phyloP scores from a whole-genome alignment of 2,329 filamentous ascomycete genomes.

The Calonectria pseudoturangicola region DNA sequence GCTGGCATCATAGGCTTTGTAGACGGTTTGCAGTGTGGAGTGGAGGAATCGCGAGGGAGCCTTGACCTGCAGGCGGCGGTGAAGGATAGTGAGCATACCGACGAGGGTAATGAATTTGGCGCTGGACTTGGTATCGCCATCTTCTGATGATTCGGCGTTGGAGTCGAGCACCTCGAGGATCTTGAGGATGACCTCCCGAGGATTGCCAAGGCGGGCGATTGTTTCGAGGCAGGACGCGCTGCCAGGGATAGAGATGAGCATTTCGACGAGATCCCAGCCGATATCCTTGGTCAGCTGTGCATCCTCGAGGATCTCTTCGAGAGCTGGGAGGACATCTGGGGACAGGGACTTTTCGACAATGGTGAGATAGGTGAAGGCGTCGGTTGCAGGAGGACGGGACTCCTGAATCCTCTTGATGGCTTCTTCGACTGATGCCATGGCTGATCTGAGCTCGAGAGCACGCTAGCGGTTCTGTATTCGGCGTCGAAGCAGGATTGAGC shows the following conservation, averaged over 20 bases:
- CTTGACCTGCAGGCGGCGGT: constrained; percentile 84
- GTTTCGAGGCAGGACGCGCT: constrained; percentile 84
- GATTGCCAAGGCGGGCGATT: constrained; percentile 86
- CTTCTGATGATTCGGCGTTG: constrained; percentile 63
- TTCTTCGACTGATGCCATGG: constrained; percentile 61
- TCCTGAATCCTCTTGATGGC: constrained; percentile 68
- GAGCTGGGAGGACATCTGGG: constrained; percentile 78
- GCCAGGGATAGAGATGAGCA: constrained; percentile 80
- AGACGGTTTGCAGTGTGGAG: constrained; percentile 83
- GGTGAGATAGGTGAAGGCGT: constrained; percentile 86
- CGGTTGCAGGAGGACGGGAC: constrained; percentile 72
- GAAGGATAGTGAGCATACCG: constrained; percentile 82
- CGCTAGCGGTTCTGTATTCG: too few species aligned
- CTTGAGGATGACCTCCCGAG: constrained; percentile 87
- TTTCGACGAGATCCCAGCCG: constrained; percentile 88
- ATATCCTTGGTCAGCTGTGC: constrained; percentile 82
- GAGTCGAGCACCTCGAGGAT: constrained; percentile 82
- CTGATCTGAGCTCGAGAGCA: background rate
- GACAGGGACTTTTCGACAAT: constrained; percentile 84
- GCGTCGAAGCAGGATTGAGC: background rate
- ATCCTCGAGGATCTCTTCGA: constrained; percentile 82
- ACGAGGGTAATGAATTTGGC: constrained; percentile 81
- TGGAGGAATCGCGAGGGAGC: constrained; percentile 87
- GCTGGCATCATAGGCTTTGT: constrained; percentile 78
- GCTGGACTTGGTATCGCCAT: constrained; percentile 58